Conservation (phyloP, 2,329 filamentous ascomycete species). For the Cladosporium phlei region DNA sequence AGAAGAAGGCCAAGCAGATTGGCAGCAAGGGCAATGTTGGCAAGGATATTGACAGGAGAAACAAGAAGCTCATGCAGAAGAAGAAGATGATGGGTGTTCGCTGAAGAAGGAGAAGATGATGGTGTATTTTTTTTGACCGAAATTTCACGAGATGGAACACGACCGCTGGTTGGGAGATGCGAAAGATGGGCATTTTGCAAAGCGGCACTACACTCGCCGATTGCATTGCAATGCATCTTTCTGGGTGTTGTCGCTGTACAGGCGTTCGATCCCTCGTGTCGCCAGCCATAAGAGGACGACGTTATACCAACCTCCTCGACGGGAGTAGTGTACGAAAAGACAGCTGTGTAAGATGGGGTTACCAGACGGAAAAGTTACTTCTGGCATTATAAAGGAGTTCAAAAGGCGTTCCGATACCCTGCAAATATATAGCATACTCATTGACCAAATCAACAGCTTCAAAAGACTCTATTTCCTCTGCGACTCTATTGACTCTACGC, state of each 20-base stretch:
- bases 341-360: neutral
- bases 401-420: slow-evolving; percentile 12
- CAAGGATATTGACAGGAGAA: slow-evolving; percentile 11
- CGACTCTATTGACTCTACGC: too few relatives aligned
- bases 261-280: too few relatives aligned
- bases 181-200: neutral
- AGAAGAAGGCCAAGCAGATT: slow-evolving; percentile 50
- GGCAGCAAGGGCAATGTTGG: slow-evolving; percentile 54
- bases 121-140: neutral
- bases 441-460: too few relatives aligned
- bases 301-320: neutral
- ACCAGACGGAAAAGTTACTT: neutral
- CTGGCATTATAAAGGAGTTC: neutral
- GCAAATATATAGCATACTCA: slow-evolving; percentile 1
- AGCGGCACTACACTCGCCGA: neutral
- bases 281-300: neutral
- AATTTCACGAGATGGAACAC: neutral
- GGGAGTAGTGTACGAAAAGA: neutral
- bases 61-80: slow-evolving; percentile 20
- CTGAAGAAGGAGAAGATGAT: neutral
- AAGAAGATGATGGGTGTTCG: slow-evolving; percentile 16
- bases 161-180: neutral
- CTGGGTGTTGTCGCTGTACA: too few relatives aligned
- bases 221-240: neutral
- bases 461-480: too few relatives aligned